These are phyloP conservation scores for Fraxinus excelsior DNA, from an alignment of 257 asterid genomes.

Conservation along the genomic window DNA sequence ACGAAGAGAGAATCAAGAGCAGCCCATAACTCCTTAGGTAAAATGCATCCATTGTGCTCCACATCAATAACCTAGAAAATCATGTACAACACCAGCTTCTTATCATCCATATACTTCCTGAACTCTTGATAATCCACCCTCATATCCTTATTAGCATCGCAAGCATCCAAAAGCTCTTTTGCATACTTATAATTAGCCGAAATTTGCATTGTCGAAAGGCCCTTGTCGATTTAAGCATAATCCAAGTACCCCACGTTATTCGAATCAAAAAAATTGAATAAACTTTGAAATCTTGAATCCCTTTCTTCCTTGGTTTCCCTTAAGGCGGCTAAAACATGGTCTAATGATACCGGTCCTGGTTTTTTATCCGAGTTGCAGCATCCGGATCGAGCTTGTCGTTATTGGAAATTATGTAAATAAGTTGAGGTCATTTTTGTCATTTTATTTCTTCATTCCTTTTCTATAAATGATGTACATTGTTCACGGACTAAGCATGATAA, in stretches of 20 bases:
- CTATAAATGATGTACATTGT: no score
- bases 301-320: constrained; percentile 83
- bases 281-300: constrained; percentile 65
- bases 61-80: constrained; percentile 96
- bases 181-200: constrained; percentile 94
- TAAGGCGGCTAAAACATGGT: constrained; percentile 82
- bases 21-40: constrained; percentile 96
- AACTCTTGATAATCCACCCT: constrained; percentile 92
- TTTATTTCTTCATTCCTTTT: no score
- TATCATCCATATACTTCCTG: constrained; percentile 94
- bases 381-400: constrained; percentile 50
- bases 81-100: constrained; percentile 85
- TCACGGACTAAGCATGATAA: no score
- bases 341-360: constrained; percentile 82
- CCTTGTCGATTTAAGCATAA: constrained; percentile 68
- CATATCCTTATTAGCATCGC: constrained; percentile 88
- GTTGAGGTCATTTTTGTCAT: no score
- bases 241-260: constrained; percentile 76
- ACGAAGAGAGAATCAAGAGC: no score
- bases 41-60: constrained; percentile 90
- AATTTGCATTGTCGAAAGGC: constrained; percentile 87
- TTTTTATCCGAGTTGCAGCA: constrained; percentile 80
- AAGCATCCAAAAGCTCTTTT: constrained; percentile 79
- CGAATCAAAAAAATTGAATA: constrained; percentile 80
- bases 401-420: no score